Base-by-base conservation (phyloP, 2,329 filamentous ascomycete species). In the Claviceps spartinae region DNA sequence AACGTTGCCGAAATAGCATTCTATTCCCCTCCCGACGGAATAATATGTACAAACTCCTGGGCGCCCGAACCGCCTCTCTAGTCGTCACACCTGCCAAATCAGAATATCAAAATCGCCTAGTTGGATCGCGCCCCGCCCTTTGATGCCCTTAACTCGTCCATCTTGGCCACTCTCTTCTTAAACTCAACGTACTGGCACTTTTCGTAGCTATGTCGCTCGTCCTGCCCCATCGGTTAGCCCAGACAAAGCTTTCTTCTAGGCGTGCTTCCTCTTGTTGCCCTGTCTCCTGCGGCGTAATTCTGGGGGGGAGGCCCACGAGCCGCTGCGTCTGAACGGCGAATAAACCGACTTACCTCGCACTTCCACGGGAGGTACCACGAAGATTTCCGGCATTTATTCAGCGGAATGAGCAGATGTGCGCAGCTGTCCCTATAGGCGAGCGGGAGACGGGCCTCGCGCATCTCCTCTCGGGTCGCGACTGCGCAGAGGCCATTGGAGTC, bases 141-240 rank as follows among this genome's bases (percentile, higher is more conserved):
- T 55, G 86, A 82, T 60, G 82, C 90, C 66, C 89, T 81, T 65
- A 98, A 73, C 76, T 98, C 90, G 63, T 97, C 83, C 93, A 98
- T 98, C 83, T 95, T 97, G 65, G 86, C 88, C 58, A 98, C 93
- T 54, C 93, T 83, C 79, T 91, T 88, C 82, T 95, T 95, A 78
- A 98, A 98, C 69, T 97, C 93, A 58, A 86, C 86, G 72, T 98
- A 98, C 67, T 98, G 93, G 81, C 93, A 98, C 71, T 97, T 97
- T 69, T 98, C 93, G 77, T 98, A 98, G 65, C 83, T 85, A 73
- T 98, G 93, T 75, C 93, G 79, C 77, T 98, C 93, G 69, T 89
- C 83, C 93, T 97, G 66, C 54, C 53, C 40, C 36, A 4, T 43
- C 14, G 30, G 48, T 53, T 22, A 50, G 51, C 51, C 51, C 52